A percentile compares a stretch with the other conserved stretches of the same genome.
Evolutionary conservation across 2,329 filamentous ascomycete species (phyloP).

Genomic region (Stylonectria norvegica): DNA sequence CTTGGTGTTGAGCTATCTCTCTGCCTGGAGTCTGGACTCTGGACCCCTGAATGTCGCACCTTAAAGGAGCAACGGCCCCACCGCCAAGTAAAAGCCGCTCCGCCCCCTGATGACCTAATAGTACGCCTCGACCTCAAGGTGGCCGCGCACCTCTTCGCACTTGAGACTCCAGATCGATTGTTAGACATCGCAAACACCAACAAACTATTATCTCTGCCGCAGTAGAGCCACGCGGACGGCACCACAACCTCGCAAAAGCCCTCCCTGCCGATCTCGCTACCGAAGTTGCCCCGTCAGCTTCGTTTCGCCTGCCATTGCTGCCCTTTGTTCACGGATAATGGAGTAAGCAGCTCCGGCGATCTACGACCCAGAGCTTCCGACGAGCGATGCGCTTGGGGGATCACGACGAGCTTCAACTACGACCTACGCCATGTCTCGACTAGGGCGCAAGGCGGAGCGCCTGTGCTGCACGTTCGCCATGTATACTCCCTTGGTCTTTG

Average conservation of each 20-base stretch:
- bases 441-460: constrained; percentile 71
- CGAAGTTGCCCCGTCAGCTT: no score
- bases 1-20: no score
- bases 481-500: constrained; percentile 85
- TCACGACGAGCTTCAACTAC: constrained; percentile 5
- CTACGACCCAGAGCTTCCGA: no score
- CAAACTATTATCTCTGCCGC: no score
- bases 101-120: constrained; percentile 25
- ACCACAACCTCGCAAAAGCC: no score
- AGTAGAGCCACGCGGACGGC: no score
- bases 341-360: constrained; percentile 10
- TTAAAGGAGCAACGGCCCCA: neutral
- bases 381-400: constrained; percentile 2
- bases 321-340: constrained; percentile 12
- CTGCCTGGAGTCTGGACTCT: no score
- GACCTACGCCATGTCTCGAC: constrained; percentile 52
- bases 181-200: no score
- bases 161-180: no score
- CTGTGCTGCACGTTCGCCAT: constrained; percentile 75
- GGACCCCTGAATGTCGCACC: neutral
- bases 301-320: constrained; percentile 12
- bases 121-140: neutral
- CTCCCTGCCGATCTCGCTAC: no score
- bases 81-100: constrained; percentile 4
- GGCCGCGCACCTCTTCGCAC: no score